These are phyloP conservation scores for Talaromyces sp. DNA, from an alignment of 2,329 filamentous ascomycete species.

Conservation along the genomic window DNA sequence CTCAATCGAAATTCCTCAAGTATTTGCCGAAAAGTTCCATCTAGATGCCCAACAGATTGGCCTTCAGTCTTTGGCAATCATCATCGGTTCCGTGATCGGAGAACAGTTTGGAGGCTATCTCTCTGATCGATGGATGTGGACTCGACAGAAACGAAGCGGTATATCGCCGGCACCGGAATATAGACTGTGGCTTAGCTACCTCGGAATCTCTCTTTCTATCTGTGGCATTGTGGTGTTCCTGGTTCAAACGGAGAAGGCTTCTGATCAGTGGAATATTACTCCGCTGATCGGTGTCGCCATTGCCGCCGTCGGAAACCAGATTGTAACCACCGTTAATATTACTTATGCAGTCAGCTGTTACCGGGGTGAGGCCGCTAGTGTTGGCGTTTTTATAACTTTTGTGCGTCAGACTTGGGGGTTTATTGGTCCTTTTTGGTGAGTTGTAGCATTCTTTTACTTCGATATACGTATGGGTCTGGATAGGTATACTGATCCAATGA, in stretches of 20 bases:
- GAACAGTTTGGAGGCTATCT: neutral
- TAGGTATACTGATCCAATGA: neutral
- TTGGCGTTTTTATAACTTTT: constrained; percentile 60
- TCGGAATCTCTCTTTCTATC: constrained; percentile 51
- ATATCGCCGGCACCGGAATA: neutral
- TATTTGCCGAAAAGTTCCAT: neutral
- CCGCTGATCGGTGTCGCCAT: constrained; percentile 55
- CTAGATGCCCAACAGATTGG: neutral
- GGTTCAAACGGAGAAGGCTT: constrained; percentile 43
- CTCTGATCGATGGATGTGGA: neutral
- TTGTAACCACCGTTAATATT: constrained; percentile 58
- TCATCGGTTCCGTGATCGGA: neutral
- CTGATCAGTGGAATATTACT: constrained; percentile 52
- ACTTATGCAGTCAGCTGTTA: constrained; percentile 61
- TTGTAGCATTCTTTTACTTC: constrained; percentile 20
- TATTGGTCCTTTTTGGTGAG: constrained; percentile 33
- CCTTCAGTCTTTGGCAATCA: neutral
- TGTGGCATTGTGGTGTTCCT: constrained; percentile 55
- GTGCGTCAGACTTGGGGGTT: constrained; percentile 55
- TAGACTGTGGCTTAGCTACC: constrained; percentile 54
- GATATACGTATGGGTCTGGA: constrained; percentile 21
- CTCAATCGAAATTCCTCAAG: neutral
- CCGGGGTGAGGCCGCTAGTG: constrained; percentile 49
- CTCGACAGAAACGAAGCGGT: neutral
- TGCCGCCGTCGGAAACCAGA: constrained; percentile 55